Evolutionary conservation across 441 rosid species (phyloP), one percentile per base, ranked within the genome.

Genomic region (Brassica balearica): DNA sequence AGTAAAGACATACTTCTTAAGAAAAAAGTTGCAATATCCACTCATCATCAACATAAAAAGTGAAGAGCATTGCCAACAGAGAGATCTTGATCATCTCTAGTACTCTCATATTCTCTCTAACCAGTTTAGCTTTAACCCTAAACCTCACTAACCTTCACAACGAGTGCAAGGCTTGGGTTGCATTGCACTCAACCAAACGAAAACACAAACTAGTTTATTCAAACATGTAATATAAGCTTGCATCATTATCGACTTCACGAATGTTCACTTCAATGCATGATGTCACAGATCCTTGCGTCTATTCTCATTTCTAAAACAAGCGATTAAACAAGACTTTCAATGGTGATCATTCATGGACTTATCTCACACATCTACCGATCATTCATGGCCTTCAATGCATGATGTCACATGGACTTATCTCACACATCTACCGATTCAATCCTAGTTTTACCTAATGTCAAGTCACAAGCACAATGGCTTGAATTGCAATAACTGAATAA

Each of bases 401-500:
- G 19, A 19, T 19, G 19, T 19, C 19, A 19, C 68, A 56, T 56
- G 17, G 53, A 55, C 22, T 46, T 12, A n/a, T 51, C 34, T 70
- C 60, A 38, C 32, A 78, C 29, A 68, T 23, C 25, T 23, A 23
- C 25, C 25, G 25, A 23, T 23, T 23, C 25, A 23, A 23, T 23
- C 2, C 25, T 23, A 23, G 25, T 23, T 23, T 23, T 23, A 23
- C 3, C 25, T 23, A 23, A 3, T 23, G 25, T 23, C 25, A 23
- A 23, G 25, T 23, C 25, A 23, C 25, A 23, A 23, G 25, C 25
- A 71, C 41, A 73, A 3, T 12, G 64, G 36, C 34, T 72, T 61
- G 38, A 81, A 65, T 68, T 80, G 82, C 76, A 82, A 74, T 56
- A 78, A 65, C 48, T 19, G 19, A 19, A 23, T 23, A 23, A 23